Evolutionary conservation across 2,329 filamentous ascomycete genomes (phyloP).

Genomic region (Apiospora marii): DNA sequence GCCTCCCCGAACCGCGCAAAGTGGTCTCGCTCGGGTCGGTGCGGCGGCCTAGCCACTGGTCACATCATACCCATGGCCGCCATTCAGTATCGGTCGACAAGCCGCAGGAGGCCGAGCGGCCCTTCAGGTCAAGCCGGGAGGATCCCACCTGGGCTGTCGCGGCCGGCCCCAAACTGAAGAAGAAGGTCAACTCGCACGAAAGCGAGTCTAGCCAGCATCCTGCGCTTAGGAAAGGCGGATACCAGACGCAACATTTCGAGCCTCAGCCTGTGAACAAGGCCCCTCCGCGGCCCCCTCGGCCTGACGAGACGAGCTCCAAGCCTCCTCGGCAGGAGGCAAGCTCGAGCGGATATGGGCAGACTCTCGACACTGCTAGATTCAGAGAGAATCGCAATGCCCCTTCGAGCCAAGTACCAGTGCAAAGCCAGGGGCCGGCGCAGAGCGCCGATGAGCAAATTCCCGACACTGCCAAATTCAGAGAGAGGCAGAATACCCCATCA

Average conservation of each 20-base stretch:
- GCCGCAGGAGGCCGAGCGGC: background rate
- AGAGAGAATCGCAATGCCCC: background rate
- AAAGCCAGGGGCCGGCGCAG: background rate
- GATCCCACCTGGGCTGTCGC: background rate
- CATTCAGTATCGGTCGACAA: background rate
- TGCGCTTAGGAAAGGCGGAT: background rate
- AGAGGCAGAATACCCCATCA: background rate
- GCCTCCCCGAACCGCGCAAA: conserved; percentile 1
- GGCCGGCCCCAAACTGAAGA: background rate
- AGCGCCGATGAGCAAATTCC: background rate
- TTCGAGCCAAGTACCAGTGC: too few relatives aligned
- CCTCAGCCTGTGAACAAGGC: background rate
- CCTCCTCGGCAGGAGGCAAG: background rate
- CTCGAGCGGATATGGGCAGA: background rate
- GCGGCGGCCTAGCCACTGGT: background rate
- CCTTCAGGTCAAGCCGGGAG: background rate
- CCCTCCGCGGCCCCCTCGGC: background rate
- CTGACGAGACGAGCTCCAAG: background rate
- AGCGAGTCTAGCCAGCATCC: background rate
- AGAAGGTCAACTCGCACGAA: background rate
- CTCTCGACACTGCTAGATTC: background rate
- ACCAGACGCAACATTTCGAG: background rate
- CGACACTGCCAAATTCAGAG: background rate
- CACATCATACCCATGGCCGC: too few relatives aligned
- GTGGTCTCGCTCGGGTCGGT: background rate